These are phyloP conservation scores for Alternaria brassicicola DNA, from an alignment of 2,329 filamentous ascomycete species.

Conservation along the genomic window DNA sequence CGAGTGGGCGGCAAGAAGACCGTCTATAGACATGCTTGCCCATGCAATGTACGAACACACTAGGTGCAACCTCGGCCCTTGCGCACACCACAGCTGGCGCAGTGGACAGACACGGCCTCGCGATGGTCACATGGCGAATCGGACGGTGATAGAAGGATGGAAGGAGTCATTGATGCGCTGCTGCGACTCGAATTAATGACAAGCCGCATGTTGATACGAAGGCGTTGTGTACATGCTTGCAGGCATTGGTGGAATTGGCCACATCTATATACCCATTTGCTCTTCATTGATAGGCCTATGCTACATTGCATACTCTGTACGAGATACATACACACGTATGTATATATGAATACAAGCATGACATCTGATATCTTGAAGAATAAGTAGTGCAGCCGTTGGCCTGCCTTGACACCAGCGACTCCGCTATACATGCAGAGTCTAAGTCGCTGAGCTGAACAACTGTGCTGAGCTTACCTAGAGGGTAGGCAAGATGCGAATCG, in stretches of 20 bases:
- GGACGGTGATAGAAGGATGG: not conserved
- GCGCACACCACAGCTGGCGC: not conserved
- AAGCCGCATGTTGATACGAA: not conserved
- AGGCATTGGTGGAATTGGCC: not conserved
- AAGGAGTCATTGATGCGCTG: not conserved
- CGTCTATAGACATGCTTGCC: not conserved
- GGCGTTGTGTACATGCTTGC: slow-evolving; percentile 1
- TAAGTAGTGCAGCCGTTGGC: not conserved
- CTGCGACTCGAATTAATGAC: not conserved
- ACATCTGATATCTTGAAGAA: not conserved
- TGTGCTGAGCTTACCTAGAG: not conserved
- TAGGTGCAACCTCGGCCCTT: not conserved
- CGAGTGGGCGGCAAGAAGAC: not conserved
- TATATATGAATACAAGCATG: not conserved
- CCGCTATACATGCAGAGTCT: not conserved
- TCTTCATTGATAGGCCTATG: not conserved
- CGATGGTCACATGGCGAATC: not conserved
- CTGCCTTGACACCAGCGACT: no score
- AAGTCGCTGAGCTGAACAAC: not conserved
- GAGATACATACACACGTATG: not conserved
- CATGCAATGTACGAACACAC: not conserved
- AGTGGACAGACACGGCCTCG: not conserved
- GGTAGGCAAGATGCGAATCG: not conserved
- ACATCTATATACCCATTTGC: slow-evolving; percentile 14
- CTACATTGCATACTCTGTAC: not conserved